These are phyloP conservation scores for Aspergillus ruber DNA, from an alignment of 2,329 filamentous ascomycete species.

Conservation along the genomic window DNA sequence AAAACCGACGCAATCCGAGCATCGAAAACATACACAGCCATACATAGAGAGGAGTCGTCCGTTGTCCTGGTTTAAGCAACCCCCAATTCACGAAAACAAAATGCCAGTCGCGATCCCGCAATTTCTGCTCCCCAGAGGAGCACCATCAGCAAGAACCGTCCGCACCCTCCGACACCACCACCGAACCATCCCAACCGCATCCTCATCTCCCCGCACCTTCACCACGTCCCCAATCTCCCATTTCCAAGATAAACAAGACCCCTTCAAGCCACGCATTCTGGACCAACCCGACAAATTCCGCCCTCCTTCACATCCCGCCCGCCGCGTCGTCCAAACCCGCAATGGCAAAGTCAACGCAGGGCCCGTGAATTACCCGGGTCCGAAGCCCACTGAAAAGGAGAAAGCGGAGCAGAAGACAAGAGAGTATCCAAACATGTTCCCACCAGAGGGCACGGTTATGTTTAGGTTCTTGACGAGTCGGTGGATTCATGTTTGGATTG, in stretches of 20 bases:
- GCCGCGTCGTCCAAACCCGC: constrained; percentile 51
- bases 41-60: neutral
- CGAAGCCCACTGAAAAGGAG: constrained; percentile 61
- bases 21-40: neutral
- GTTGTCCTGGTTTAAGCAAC: neutral
- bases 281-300: constrained; percentile 86
- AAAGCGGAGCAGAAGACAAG: constrained; percentile 58
- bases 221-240: constrained; percentile 13
- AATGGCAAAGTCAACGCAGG: constrained; percentile 19
- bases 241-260: constrained; percentile 10
- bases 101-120: constrained; percentile 47
- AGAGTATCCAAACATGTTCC: constrained; percentile 84
- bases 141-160: constrained; percentile 26
- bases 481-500: constrained; percentile 72
- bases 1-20: constrained; percentile 1
- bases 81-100: too few relatives aligned
- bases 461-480: constrained; percentile 78
- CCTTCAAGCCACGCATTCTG: constrained; percentile 61
- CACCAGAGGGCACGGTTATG: constrained; percentile 72
- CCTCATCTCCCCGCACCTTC: constrained; percentile 15
- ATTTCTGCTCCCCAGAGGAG: constrained; percentile 60
- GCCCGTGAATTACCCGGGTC: constrained; percentile 66
- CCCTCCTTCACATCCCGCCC: constrained; percentile 78
- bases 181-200: constrained; percentile 13
- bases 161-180: constrained; percentile 19